phyloP scores from a whole-genome alignment of 2,329 filamentous ascomycete genomes.

The Aspergillus sp. region DNA sequence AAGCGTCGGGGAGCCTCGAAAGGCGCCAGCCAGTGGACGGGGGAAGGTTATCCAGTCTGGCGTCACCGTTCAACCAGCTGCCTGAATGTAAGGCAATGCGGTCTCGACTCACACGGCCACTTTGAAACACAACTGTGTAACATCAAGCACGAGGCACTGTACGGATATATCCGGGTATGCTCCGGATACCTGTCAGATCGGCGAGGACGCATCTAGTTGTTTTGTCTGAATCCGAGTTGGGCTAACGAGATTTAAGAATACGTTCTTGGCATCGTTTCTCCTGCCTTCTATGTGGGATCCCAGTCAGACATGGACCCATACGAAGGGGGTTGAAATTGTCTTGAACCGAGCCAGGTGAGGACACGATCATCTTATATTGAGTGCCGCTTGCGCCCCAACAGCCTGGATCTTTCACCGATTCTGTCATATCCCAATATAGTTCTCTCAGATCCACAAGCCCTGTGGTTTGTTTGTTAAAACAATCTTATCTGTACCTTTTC shows the following conservation, averaged over 20 bases:
- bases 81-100: neutral
- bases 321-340: constrained; percentile 2
- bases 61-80: neutral
- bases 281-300: constrained; percentile 9
- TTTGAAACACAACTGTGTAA: constrained; percentile 18
- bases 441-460: neutral
- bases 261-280: constrained; percentile 13
- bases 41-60: neutral
- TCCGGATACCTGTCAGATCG: constrained; percentile 12
- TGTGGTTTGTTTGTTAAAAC: neutral
- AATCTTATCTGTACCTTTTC: neutral
- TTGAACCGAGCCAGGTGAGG: constrained; percentile 1
- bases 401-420: neutral
- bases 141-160: constrained; percentile 9
- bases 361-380: constrained; percentile 6
- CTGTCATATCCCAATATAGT: neutral
- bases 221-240: constrained; percentile 7
- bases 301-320: neutral
- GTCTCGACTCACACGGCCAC: neutral
- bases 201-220: neutral
- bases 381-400: constrained; percentile 1
- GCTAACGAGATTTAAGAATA: constrained; percentile 12
- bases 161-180: constrained; percentile 9
- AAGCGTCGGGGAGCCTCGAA: constrained; percentile 2
- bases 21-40: constrained; percentile 1